A percentile compares a stretch with the other conserved stretches of the same genome.
phyloP scores from a whole-genome alignment of 2,329 filamentous ascomycete species.

The Grosmannia penicillata region DNA sequence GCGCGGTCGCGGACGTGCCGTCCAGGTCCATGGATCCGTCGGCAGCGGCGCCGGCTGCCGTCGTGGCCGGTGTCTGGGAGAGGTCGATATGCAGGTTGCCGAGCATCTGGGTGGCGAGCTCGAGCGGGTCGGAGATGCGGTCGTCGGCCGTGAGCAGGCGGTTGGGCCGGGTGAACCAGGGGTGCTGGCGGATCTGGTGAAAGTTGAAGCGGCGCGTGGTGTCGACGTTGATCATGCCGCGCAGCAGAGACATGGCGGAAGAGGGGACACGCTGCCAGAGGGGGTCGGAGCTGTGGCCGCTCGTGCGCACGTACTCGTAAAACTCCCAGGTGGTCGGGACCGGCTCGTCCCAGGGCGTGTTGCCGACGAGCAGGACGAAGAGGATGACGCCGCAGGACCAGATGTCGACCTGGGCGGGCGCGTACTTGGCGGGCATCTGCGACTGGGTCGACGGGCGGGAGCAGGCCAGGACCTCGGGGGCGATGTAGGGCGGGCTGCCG shows the following conservation, averaged over 20 bases:
- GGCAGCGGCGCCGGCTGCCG: conserved; percentile 22
- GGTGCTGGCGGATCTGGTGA: conserved; percentile 73
- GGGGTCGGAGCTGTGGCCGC: conserved; percentile 69
- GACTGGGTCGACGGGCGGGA: conserved; percentile 27
- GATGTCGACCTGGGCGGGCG: conserved; percentile 72
- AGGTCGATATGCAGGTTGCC: conserved; percentile 85
- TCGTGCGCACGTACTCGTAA: conserved; percentile 66
- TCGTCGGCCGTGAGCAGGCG: conserved; percentile 61
- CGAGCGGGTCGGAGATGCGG: conserved; percentile 60
- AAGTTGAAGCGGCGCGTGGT: conserved; percentile 66
- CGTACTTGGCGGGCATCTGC: conserved; percentile 35
- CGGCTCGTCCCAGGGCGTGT: conserved; percentile 95
- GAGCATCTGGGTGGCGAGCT: conserved; percentile 88
- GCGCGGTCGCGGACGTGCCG: conserved; percentile 36
- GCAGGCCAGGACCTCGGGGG: conserved; percentile 67
- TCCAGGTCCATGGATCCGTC: conserved; percentile 60
- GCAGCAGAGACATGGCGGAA: conserved; percentile 64
- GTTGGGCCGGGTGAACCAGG: conserved; percentile 85
- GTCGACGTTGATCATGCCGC: conserved; percentile 86
- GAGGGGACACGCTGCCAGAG: conserved; percentile 69
- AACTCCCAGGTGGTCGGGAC: conserved; percentile 75
- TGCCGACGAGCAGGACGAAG: conserved; percentile 87
- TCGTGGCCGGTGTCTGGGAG: conserved; percentile 44
- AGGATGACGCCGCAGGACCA: conserved; percentile 98
- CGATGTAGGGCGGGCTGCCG: conserved; percentile 92